Evolutionary conservation across 345 rosid species (phyloP), one percentile per base, ranked within the genome.

Genomic region (Dimocarpus longan): DNA sequence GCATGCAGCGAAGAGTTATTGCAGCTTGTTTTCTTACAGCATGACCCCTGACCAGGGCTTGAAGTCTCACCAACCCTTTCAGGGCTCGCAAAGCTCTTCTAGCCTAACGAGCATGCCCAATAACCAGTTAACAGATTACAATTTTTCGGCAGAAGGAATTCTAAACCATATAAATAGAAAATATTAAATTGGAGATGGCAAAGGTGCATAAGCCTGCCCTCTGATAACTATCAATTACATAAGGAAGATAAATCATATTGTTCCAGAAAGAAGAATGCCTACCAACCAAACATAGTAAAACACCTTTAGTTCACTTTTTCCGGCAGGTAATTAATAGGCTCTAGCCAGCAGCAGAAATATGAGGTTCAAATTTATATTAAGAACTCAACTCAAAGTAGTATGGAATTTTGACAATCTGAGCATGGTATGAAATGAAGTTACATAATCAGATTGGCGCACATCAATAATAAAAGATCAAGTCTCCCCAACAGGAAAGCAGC

Each of bases 11-110:
- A 74, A 97, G 98, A 39, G 99, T 97, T 80, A 97, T 92, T 32
- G 99, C 99, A 82, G 99, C 99, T 87, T 97, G 98, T 83, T 97
- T 97, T 85, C 99, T 93, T 80, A 97, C 98, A 76, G 98, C 98
- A 79, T 97, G 97, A 54, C 99, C 99, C 84, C 99, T 89, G 40
- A 93, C 97, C 84, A 94, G 95, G 32, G 98, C 99, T 89, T 97
- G 99, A 69, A 94, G 94, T 84, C 98, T 91, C 80, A 97, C 99
- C 79, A 97, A 87, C 85, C 99, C 98, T 83, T 91, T 97, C 83
- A 97, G 84, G n/a, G 99, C 99, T 75, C 94, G 90, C 46, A 94
- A 81, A 59, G 99, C 99, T 89, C 99, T 90, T 91, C 98, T 92
- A 69, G 99, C 98, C 99, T 97, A 80, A 76, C 16, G 81, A 71